phyloP scores from a whole-genome alignment of 176 grass and related monocot genomes.

The Aegilops speltoides region DNA sequence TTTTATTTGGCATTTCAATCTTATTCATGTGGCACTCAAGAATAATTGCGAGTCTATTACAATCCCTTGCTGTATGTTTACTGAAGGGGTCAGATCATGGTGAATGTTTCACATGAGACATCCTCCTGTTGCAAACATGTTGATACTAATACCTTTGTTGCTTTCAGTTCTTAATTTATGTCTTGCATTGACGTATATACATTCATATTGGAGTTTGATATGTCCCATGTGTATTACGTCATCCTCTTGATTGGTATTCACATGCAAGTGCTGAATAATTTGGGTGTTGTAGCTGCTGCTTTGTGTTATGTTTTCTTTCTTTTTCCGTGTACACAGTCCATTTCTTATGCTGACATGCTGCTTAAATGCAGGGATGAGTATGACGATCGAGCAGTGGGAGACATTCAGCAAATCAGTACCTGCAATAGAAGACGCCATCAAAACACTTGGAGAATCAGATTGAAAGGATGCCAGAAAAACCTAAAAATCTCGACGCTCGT shows the following conservation, averaged over 20 bases:
- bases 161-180: slow-evolving; percentile 7
- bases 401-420: slow-evolving; percentile 62
- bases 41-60: not conserved
- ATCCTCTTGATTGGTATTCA: not conserved
- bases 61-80: not conserved
- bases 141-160: not conserved
- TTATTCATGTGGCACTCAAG: not conserved
- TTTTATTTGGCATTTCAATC: not conserved
- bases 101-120: not conserved
- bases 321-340: not conserved
- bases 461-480: slow-evolving; percentile 19
- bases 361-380: slow-evolving; percentile 62
- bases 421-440: slow-evolving; percentile 78
- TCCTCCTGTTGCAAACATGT: not conserved
- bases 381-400: slow-evolving; percentile 90
- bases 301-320: not conserved
- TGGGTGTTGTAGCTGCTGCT: not conserved
- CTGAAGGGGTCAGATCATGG: not conserved
- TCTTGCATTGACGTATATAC: not conserved
- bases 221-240: not conserved
- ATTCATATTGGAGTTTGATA: not conserved
- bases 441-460: slow-evolving; percentile 59
- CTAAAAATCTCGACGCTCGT: not conserved
- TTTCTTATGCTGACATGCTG: not conserved
- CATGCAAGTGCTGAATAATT: not conserved